Conservation (phyloP, 495 filamentous ascomycete species). For the Neurospora hispaniola region DNA sequence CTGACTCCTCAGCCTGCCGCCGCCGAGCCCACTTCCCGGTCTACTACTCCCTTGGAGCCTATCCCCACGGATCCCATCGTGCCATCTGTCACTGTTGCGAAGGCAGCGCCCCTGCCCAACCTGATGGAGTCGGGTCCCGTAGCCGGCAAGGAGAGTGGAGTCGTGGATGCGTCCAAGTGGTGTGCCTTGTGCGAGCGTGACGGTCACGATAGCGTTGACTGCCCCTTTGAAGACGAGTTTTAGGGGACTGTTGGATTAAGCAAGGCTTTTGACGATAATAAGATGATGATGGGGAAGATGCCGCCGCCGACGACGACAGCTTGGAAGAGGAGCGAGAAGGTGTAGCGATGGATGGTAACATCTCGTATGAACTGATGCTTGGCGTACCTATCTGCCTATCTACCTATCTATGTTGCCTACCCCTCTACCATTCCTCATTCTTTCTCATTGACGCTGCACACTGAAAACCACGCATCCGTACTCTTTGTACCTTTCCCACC, state of each 20-base stretch:
- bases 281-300: background rate
- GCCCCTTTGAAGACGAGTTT: conserved; percentile 82
- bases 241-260: conserved; percentile 10
- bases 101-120: conserved; percentile 38
- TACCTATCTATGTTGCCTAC: background rate
- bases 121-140: conserved; percentile 60
- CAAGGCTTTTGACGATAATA: background rate
- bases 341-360: background rate
- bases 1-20: conserved; percentile 40
- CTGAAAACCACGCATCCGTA: background rate
- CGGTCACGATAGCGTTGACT: conserved; percentile 91
- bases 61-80: background rate
- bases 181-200: conserved; percentile 95
- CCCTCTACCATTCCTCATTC: background rate
- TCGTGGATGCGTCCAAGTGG: conserved; percentile 82
- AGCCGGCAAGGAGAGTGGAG: conserved; percentile 69
- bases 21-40: conserved; percentile 16
- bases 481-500: background rate
- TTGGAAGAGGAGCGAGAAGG: background rate
- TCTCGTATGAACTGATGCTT: background rate
- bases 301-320: background rate
- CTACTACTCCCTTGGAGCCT: background rate
- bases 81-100: background rate
- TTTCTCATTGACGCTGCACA: background rate
- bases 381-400: background rate